Base-by-base conservation (phyloP, 805 yeast species). In the Lachancea cidri region DNA sequence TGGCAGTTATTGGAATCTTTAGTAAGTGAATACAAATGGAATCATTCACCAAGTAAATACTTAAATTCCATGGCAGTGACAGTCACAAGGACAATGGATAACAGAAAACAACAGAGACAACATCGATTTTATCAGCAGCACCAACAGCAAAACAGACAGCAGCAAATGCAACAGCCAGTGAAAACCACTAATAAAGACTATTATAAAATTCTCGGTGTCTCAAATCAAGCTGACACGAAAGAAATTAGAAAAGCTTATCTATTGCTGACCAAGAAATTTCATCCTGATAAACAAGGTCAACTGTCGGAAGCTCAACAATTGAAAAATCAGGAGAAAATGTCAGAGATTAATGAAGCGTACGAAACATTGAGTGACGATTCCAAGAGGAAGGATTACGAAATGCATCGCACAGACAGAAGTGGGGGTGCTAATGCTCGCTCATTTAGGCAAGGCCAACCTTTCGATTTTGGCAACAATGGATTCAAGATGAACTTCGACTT, bases 331-430 rank as follows among this genome's bases (percentile, higher is more conserved):
- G 69, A 69, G 37, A 86, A 84, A 54, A 93, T 91, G 89, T 87
- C 94, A 36, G 89, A 83, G 41, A 85, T 91, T 48, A 93, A 91
- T 62, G 86, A 84, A 57, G 98, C 98, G 0, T 88, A 93, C 62
- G 97, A 88, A 58, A 81, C 83, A 2, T 69, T 91, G 29, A 76
- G 88, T 7, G 79, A 84, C 50, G 76, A 77, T 2, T 83, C 79
- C 34, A 66, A 74, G 44, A 73, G 80, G 44, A 74, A 68, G 34
- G 74, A 79, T 35, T 91, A 84, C 54, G n/a, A n/a, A n/a, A n/a
- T n/a, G n/a, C n/a, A n/a, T n/a, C n/a, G n/a, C n/a, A n/a, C n/a
- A n/a, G n/a, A n/a, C n/a, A n/a, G n/a, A n/a, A n/a, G 35, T 13
- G 47, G 43, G 30, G 33, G 29, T 14, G 11, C 7, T 11, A 22